These are phyloP conservation scores for Fusarium cicatricum DNA, from an alignment of 2,329 filamentous ascomycete genomes.

Conservation along the genomic window DNA sequence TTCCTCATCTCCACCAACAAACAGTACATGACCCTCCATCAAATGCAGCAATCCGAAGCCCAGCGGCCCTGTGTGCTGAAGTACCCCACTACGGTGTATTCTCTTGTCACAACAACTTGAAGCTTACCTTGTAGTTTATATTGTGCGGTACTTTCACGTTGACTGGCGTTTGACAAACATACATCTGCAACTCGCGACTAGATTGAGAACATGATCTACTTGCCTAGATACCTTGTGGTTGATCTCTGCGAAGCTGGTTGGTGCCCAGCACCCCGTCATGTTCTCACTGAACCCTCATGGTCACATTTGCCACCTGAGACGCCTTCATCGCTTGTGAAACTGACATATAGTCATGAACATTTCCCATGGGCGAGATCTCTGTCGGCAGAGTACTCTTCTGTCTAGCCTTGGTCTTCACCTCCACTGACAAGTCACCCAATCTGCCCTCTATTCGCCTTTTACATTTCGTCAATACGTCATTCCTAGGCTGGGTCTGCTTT, in stretches of 20 bases:
- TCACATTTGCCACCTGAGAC: constrained; percentile 1
- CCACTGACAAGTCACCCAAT: neutral
- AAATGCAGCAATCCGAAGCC: too few species aligned
- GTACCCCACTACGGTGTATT: too few species aligned
- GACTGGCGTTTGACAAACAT: too few species aligned
- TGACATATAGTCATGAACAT: neutral
- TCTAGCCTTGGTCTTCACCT: neutral
- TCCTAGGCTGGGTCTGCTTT: neutral
- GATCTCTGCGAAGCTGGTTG: neutral
- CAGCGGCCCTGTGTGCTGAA: too few species aligned
- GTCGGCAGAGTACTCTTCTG: neutral
- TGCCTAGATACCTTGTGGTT: neutral
- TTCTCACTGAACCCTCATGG: neutral
- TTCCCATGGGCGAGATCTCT: neutral
- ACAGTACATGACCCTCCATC: too few species aligned
- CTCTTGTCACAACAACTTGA: too few species aligned
- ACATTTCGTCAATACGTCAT: neutral
- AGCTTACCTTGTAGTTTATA: too few species aligned
- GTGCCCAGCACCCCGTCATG: neutral
- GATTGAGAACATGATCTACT: neutral
- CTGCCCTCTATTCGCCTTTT: neutral
- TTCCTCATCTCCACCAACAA: neutral
- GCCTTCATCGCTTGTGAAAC: neutral
- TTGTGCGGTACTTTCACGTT: too few species aligned
- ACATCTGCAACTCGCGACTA: neutral